Evolutionary conservation across 331 rosid genomes (phyloP).

Genomic region (Phaseolus coccineus): DNA sequence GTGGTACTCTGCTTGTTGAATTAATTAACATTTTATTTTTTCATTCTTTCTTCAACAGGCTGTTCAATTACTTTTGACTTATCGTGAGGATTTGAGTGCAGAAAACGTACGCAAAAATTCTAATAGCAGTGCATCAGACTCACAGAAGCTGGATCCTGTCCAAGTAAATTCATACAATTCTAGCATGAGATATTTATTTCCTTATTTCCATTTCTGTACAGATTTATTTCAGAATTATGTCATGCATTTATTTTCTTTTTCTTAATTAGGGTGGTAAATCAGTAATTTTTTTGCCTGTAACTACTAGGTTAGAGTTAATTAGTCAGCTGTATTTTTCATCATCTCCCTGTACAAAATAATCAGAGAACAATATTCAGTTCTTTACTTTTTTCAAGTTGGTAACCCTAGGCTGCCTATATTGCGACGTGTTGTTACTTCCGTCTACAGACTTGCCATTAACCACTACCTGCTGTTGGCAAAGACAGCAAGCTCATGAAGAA

Average conservation of each 20-base stretch:
- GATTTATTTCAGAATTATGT: background rate
- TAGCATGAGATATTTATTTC: background rate
- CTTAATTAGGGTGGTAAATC: background rate
- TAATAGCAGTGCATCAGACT: constrained; percentile 54
- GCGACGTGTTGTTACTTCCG: background rate
- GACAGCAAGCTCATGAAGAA: background rate
- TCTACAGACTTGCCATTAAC: background rate
- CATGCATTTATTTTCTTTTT: background rate
- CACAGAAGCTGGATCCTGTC: constrained; percentile 72
- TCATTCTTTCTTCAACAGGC: constrained; percentile 63
- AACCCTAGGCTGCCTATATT: background rate
- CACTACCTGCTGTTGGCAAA: background rate
- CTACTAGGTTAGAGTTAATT: background rate
- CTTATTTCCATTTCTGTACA: background rate
- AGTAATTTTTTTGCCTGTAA: background rate
- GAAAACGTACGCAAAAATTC: constrained; percentile 45
- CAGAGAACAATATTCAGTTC: background rate
- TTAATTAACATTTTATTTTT: constrained; percentile 16
- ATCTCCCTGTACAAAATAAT: background rate
- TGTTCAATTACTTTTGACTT: constrained; percentile 74
- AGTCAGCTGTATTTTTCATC: background rate
- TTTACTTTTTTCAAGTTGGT: background rate
- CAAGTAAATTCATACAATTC: constrained; percentile 62
- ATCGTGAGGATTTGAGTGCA: constrained; percentile 56
- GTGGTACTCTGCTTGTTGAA: constrained; percentile 24